Percentiles rank a stretch among this genome's conserved stretches.
These are phyloP conservation scores for Solanum gandarillasii DNA, from an alignment of 257 asterid species.

Conservation along the genomic window DNA sequence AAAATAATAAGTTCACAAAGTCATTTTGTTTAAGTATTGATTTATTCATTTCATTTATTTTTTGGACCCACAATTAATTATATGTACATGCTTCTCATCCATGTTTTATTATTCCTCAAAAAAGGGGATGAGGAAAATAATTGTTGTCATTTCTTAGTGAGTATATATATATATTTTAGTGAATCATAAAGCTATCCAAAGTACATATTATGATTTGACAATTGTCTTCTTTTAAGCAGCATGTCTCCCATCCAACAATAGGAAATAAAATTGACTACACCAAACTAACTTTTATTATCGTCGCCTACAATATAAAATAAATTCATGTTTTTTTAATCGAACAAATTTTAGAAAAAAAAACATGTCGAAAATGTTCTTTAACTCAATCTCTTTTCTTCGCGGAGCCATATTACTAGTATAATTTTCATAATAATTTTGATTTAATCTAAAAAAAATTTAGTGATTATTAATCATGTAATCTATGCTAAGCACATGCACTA, in stretches of 20 bases:
- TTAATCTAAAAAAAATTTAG: background rate
- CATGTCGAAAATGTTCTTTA: no score
- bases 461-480: background rate
- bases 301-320: no score
- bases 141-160: background rate
- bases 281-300: background rate
- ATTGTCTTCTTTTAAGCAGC: constrained; percentile 1
- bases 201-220: background rate
- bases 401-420: no score
- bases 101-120: background rate
- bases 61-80: background rate
- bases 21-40: background rate
- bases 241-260: background rate
- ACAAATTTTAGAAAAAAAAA: no score
- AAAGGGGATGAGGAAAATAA: background rate
- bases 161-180: background rate
- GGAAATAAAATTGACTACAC: background rate
- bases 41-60: background rate
- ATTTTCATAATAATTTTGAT: no score
- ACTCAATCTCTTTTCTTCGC: no score
- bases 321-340: no score
- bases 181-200: background rate
- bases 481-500: constrained; percentile 8
- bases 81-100: background rate
- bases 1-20: background rate